Conservation (phyloP, 306 rosid genomes). For the Cucumis hystrix region DNA sequence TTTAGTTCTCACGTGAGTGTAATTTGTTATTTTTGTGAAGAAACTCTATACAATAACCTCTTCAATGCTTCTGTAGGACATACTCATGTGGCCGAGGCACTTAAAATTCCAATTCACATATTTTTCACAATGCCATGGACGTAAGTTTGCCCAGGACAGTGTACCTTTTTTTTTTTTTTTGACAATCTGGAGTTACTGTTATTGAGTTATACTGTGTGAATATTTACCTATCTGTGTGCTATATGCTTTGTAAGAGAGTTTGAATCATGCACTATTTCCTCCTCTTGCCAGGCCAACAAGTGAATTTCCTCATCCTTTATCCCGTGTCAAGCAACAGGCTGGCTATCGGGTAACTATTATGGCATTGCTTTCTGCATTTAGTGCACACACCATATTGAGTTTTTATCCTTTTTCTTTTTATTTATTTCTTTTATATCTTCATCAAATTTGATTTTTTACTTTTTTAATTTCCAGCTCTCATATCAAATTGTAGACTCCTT, state of each 20-base stretch:
- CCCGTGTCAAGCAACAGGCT: conserved; percentile 92
- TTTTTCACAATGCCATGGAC: conserved; percentile 99
- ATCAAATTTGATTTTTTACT: background rate
- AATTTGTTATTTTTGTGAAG: background rate
- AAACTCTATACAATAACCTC: background rate
- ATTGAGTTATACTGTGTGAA: conserved; percentile 2
- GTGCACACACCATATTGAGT: background rate
- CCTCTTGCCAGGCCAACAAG: conserved; percentile 70
- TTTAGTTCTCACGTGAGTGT: background rate
- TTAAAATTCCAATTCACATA: conserved; percentile 79
- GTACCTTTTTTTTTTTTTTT: background rate
- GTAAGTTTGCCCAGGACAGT: conserved; percentile 70
- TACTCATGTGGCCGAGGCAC: conserved; percentile 95
- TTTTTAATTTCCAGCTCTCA: conserved; percentile 50
- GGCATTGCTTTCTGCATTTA: background rate
- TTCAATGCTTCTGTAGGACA: conserved; percentile 50
- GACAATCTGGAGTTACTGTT: conserved; percentile 5
- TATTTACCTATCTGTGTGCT: conserved; percentile 11
- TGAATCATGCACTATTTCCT: conserved; percentile 9
- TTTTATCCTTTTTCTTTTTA: background rate
- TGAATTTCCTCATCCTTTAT: conserved; percentile 96
- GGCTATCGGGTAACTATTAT: conserved; percentile 63
- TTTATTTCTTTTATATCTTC: background rate
- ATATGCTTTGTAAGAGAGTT: conserved; percentile 1
- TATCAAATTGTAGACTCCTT: conserved; percentile 96